Conservation (phyloP, 805 yeast species). For the Candida silvatica region DNA sequence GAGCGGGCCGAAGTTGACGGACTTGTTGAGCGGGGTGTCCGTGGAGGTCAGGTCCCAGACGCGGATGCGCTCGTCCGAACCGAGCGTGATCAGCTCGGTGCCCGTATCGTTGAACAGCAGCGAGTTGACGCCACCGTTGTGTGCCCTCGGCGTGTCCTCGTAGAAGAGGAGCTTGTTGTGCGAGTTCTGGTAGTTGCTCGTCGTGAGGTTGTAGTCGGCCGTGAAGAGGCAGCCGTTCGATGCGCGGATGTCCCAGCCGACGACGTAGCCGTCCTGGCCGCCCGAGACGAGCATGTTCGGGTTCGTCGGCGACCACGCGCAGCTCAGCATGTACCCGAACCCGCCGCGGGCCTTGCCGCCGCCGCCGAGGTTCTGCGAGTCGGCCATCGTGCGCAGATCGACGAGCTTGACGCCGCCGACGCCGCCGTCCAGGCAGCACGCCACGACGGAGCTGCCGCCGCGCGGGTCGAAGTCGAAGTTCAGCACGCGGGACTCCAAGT, state of each 20-base stretch:
- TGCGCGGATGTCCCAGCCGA: conserved; percentile 80
- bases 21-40: conserved; percentile 39
- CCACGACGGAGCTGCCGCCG: conserved; percentile 45
- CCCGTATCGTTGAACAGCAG: conserved; percentile 68
- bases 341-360: conserved; percentile 23
- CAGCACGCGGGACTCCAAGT: conserved; percentile 53
- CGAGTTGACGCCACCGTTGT: conserved; percentile 73
- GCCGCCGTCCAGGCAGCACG: conserved; percentile 59
- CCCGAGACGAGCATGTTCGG: conserved; percentile 65
- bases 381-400: conserved; percentile 66
- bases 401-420: conserved; percentile 39
- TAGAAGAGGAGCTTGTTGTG: conserved; percentile 15
- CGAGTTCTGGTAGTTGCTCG: conserved; percentile 13
- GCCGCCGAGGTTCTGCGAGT: conserved; percentile 55
- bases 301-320: conserved; percentile 60
- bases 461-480: conserved; percentile 52
- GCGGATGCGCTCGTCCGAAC: conserved; percentile 72
- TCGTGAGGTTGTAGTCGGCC: conserved; percentile 38
- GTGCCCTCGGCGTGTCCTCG: conserved; percentile 44
- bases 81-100: conserved; percentile 51
- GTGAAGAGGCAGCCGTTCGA: conserved; percentile 55
- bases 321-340: conserved; percentile 21
- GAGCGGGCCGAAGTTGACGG: conserved; percentile 71
- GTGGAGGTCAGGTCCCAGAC: conserved; percentile 67
- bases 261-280: conserved; percentile 70